A percentile compares a stretch with the other conserved stretches of the same genome.
These are phyloP conservation scores for Coprinopsis cinerea DNA, from an alignment of 768 basidiomycete species.

Conservation along the genomic window DNA sequence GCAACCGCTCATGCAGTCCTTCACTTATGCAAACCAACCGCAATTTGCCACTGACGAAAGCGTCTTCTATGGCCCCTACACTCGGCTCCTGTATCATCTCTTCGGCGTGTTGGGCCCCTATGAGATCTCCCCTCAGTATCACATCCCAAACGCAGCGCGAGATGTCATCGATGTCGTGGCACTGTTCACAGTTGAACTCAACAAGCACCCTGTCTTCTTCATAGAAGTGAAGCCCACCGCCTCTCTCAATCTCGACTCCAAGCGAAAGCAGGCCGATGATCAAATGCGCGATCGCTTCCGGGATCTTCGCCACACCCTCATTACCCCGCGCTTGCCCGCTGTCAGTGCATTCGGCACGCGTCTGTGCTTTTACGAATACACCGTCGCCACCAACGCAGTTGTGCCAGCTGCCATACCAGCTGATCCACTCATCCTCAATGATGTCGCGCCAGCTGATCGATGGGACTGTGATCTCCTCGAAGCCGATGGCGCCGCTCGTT, in stretches of 20 bases:
- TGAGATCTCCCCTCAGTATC: conserved; percentile 12
- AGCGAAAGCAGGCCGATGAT: conserved; percentile 13
- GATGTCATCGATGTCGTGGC: conserved; percentile 6
- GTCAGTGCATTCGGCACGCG: conserved; percentile 16
- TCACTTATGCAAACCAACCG: conserved; percentile 5
- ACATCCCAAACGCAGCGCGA: background rate
- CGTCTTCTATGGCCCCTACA: conserved; percentile 19
- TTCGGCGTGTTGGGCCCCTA: conserved; percentile 13
- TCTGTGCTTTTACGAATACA: conserved; percentile 14
- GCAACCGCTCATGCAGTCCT: background rate
- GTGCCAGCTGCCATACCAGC: conserved; percentile 13
- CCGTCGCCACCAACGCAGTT: conserved; percentile 7
- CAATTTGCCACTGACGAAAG: conserved; percentile 9
- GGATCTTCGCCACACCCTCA: conserved; percentile 8
- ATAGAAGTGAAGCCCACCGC: conserved; percentile 13
- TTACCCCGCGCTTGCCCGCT: conserved; percentile 9
- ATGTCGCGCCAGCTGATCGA: conserved; percentile 22
- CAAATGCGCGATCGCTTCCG: conserved; percentile 16
- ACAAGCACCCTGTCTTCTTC: conserved; percentile 15
- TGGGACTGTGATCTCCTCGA: conserved; percentile 27
- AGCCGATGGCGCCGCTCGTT: background rate
- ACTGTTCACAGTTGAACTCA: conserved; percentile 8
- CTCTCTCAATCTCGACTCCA: conserved; percentile 10
- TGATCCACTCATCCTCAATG: conserved; percentile 13
- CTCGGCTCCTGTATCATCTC: conserved; percentile 14